Percentiles rank a stretch among this genome's conserved stretches.
Evolutionary conservation across 225 moss, liverwort and hornwort genomes (phyloP).

Genomic region (Polytrichum commune): DNA sequence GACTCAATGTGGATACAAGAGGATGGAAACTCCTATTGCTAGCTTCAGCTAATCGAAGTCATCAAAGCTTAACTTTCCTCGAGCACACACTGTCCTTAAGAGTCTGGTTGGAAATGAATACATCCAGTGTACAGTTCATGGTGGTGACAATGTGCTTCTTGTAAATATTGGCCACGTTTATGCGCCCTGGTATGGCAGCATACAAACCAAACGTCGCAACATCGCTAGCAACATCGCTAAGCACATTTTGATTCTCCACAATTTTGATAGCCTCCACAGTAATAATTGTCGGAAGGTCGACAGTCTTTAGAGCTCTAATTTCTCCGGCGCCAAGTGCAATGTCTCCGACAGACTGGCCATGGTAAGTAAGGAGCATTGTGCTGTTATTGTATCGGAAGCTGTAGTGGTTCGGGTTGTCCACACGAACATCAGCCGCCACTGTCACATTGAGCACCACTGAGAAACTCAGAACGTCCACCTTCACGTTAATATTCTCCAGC

Average conservation of each 20-base stretch:
- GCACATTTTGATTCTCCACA: conserved; percentile 15
- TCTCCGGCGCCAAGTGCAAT: conserved; percentile 43
- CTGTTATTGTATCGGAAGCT: conserved; percentile 36
- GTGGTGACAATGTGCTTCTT: conserved; percentile 41
- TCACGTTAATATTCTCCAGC: conserved; percentile 32
- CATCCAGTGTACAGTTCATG: conserved; percentile 32
- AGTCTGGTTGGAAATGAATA: conserved; percentile 32
- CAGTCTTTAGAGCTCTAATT: conserved; percentile 35
- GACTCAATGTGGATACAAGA: not conserved
- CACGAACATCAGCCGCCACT: conserved; percentile 22
- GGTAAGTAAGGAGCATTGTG: conserved; percentile 25
- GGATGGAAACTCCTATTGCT: not conserved
- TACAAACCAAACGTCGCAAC: conserved; percentile 18
- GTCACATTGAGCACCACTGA: conserved; percentile 24
- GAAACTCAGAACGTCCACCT: conserved; percentile 18
- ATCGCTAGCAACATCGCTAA: conserved; percentile 26
- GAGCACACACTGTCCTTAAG: conserved; percentile 22
- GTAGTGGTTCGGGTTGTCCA: conserved; percentile 54
- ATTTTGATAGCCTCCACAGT: conserved; percentile 38
- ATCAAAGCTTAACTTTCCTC: conserved; percentile 30
- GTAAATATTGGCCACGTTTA: conserved; percentile 27
- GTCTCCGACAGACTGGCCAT: conserved; percentile 28
- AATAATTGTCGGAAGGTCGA: conserved; percentile 27
- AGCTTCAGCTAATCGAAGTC: not conserved
- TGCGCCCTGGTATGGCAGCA: conserved; percentile 30